Evolutionary conservation across 2,329 filamentous ascomycete genomes (phyloP), one percentile per base, ranked within the genome.

Genomic region (Leptosphaerulina australis): DNA sequence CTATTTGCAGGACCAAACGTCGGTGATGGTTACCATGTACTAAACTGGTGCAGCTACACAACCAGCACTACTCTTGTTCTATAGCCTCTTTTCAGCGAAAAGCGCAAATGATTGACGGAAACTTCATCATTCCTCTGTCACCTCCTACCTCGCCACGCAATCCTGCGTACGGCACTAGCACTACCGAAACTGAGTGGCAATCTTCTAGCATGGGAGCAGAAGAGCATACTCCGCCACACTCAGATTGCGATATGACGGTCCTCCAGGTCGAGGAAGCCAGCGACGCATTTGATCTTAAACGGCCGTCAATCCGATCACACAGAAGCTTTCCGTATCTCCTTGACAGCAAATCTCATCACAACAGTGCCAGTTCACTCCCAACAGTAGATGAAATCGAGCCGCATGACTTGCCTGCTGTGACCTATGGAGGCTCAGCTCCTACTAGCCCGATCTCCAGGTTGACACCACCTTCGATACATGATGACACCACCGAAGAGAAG

Each of bases 101-200:
- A 67, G 63, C 59, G 60, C 68, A 65, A 74, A 75, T 75, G 72
- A 67, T 77, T 67, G 70, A 74, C 69, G 73, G 72, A 71, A 75
- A 69, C 66, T 71, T 73, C 60, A 71, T 74, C 66, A 74, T 76
- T 67, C 76, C 75, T 61, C 66, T 78, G 62, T 79, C 77, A 68
- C 77, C 77, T 60, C 77, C 77, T 53, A 77, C 68, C 56, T 79
- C 77, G 67, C 77, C 77, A 69, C 77, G 73, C 67, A 78, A 79
- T 76, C 78, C 75, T 75, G 75, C 71, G 63, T 76, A 75, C 62
- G 69, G 71, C 66, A 68, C 71, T 55, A 75, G 73, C 59, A 63
- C 69, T 55, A 64, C 67, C 68, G 72, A 77, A 43, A 72, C 73
- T 66, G 71, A 74, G 60, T 77, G 74, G 75, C 76, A 76, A 63